Percentiles rank a stretch among this genome's conserved stretches.
Evolutionary conservation across 495 filamentous ascomycete genomes (phyloP).

Genomic region (Penicillium odoratum): DNA sequence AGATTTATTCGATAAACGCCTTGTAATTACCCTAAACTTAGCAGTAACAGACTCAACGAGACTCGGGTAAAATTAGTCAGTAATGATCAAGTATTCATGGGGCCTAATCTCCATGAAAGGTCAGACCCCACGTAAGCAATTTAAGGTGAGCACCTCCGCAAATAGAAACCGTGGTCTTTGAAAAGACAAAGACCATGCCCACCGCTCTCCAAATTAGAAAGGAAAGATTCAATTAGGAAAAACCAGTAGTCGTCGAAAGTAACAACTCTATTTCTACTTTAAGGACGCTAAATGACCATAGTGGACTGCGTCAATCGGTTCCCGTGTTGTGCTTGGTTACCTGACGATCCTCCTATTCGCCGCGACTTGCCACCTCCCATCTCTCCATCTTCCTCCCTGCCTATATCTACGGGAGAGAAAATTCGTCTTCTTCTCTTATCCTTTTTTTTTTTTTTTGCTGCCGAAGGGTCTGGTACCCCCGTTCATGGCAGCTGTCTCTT

Average conservation of each 20-base stretch:
- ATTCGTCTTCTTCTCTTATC: neutral
- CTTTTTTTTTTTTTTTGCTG: neutral
- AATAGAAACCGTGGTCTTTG: neutral
- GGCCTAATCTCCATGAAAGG: neutral
- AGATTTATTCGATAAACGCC: neutral
- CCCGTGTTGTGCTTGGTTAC: constrained; percentile 13
- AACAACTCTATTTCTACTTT: neutral
- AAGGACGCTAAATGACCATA: neutral
- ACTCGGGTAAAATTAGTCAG: too few relatives aligned
- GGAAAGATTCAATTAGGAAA: neutral
- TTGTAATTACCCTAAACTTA: too few relatives aligned
- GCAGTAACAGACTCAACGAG: too few relatives aligned
- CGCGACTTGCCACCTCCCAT: constrained; percentile 3
- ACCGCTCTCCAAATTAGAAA: neutral
- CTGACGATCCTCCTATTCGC: constrained; percentile 27
- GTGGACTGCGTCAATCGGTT: constrained; percentile 6
- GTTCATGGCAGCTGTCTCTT: constrained; percentile 31
- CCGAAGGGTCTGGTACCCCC: neutral
- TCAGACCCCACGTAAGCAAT: neutral
- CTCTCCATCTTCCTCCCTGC: neutral
- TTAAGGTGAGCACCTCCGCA: neutral
- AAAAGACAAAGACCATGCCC: too few relatives aligned
- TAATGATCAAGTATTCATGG: neutral
- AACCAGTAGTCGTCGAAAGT: neutral
- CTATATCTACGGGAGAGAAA: neutral